These are phyloP conservation scores for Solanum appendiculatum DNA, from an alignment of 257 asterid species.

Conservation along the genomic window DNA sequence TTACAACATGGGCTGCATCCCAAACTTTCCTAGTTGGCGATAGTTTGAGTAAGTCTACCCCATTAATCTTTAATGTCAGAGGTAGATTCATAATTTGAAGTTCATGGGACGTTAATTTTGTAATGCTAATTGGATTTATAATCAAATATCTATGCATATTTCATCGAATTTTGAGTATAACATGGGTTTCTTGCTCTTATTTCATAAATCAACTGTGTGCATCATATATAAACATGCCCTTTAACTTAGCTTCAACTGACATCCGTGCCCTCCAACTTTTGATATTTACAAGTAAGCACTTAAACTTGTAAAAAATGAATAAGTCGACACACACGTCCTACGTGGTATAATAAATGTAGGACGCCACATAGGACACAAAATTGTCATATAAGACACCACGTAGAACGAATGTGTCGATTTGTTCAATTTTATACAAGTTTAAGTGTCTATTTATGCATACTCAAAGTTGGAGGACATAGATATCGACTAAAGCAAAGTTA, in stretches of 20 bases:
- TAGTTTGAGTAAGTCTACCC: conserved; percentile 30
- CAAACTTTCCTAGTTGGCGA: conserved; percentile 37
- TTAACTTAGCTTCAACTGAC: no score
- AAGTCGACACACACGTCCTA: no score
- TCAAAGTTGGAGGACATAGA: fast-evolving
- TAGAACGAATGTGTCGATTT: no score
- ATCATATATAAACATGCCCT: no score
- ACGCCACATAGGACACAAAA: no score
- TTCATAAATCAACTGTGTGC: no score
- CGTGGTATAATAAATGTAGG: no score
- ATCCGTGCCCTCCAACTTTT: no score
- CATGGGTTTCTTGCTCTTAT: not conserved
- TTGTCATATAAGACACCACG: not conserved
- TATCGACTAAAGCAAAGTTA: no score
- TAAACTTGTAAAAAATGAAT: no score
- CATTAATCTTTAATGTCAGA: not conserved
- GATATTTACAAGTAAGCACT: no score
- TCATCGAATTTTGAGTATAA: not conserved
- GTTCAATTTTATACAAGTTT: no score
- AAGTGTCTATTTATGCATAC: not conserved
- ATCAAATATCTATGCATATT: not conserved
- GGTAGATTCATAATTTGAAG: not conserved
- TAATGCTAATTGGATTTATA: not conserved
- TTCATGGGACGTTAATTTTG: not conserved
- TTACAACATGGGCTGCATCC: conserved; percentile 44